Percentiles rank a stretch among this genome's conserved stretches.
phyloP scores from a whole-genome alignment of 2,329 filamentous ascomycete species.

The Calonectria crousiana region DNA sequence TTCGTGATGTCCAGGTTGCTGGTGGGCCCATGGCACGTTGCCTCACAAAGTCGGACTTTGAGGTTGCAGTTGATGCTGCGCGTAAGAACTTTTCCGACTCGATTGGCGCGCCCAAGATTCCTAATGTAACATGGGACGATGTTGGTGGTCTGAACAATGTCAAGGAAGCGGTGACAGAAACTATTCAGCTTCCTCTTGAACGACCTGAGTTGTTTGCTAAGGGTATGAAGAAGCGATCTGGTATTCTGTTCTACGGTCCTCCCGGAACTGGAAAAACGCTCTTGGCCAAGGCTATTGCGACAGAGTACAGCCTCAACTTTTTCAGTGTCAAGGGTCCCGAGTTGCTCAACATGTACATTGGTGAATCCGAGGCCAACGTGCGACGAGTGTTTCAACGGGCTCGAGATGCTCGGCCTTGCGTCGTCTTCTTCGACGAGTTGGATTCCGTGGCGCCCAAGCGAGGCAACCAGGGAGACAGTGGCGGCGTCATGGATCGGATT shows the following conservation, averaged over 20 bases:
- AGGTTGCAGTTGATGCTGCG: constrained; percentile 92
- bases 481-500: constrained; percentile 98
- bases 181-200: constrained; percentile 92
- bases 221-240: constrained; percentile 97
- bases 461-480: constrained; percentile 96
- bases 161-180: constrained; percentile 97
- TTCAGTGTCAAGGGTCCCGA: constrained; percentile 95
- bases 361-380: constrained; percentile 93
- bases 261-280: constrained; percentile 93
- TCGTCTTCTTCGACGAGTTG: constrained; percentile 94
- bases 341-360: constrained; percentile 95
- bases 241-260: constrained; percentile 92
- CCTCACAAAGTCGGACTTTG: constrained; percentile 86
- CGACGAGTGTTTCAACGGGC: constrained; percentile 90
- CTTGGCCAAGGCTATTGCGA: constrained; percentile 93
- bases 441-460: constrained; percentile 96
- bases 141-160: constrained; percentile 94
- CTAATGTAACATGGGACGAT: constrained; percentile 96
- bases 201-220: constrained; percentile 94
- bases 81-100: constrained; percentile 98
- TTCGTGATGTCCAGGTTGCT: constrained; percentile 88
- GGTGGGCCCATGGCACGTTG: constrained; percentile 84
- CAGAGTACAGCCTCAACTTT: constrained; percentile 94
- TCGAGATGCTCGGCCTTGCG: constrained; percentile 85
- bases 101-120: constrained; percentile 97